Evolutionary conservation across 2,329 filamentous ascomycete genomes (phyloP).

Genomic region (Cladosporium sp.): DNA sequence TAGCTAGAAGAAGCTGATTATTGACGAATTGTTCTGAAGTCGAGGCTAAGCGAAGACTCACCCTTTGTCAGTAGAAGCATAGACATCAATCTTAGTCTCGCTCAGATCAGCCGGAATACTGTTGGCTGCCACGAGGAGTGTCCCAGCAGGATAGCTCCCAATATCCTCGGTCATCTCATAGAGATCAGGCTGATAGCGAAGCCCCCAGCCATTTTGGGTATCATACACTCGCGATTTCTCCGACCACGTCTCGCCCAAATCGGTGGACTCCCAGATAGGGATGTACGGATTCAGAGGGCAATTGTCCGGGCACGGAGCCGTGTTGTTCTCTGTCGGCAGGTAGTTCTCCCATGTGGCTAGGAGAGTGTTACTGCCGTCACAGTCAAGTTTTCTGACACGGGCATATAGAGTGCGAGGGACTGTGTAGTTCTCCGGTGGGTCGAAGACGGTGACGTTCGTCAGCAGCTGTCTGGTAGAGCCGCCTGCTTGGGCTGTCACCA

Average conservation of each 20-base stretch:
- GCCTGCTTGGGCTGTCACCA: constrained; percentile 4
- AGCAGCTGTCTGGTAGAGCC: constrained; percentile 10
- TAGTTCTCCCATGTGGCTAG: constrained; percentile 53
- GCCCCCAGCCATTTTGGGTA: constrained; percentile 56
- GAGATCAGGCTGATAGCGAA: constrained; percentile 64
- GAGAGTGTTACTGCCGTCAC: constrained; percentile 28
- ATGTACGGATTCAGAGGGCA: constrained; percentile 32
- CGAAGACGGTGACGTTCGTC: constrained; percentile 21
- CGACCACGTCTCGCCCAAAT: constrained; percentile 51
- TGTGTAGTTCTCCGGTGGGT: constrained; percentile 23
- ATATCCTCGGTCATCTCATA: constrained; percentile 56
- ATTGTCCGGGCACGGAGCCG: constrained; percentile 9
- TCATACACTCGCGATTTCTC: constrained; percentile 59
- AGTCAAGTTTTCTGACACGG: constrained; percentile 40
- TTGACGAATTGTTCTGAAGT: neutral
- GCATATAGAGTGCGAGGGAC: constrained; percentile 45
- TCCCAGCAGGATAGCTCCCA: constrained; percentile 55
- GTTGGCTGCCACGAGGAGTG: constrained; percentile 56
- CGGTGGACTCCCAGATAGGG: constrained; percentile 42
- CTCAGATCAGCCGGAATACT: constrained; percentile 55
- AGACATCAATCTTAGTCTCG: constrained; percentile 62
- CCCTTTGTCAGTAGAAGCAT: constrained; percentile 57
- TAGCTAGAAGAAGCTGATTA: neutral
- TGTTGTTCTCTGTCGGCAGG: constrained; percentile 37
- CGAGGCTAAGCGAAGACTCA: neutral